Percentiles rank a stretch among this genome's conserved stretches.
phyloP scores from a whole-genome alignment of 2,329 filamentous ascomycete genomes.

The Talaromyces rugulosus region DNA sequence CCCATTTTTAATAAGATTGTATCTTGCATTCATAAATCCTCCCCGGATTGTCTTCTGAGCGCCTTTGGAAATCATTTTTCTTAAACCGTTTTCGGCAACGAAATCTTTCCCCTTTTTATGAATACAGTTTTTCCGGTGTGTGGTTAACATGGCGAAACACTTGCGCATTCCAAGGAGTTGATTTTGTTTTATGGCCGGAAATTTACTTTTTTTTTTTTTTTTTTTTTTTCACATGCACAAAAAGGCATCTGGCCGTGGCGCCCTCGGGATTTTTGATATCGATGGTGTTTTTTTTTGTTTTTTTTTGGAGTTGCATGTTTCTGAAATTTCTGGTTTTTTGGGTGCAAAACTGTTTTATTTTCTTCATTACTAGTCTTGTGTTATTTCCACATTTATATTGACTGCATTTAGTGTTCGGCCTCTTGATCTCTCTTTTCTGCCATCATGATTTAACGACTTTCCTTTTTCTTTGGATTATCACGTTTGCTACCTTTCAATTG shows the following conservation, averaged over 20 bases:
- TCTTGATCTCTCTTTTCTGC: not conserved
- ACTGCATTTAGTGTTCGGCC: not conserved
- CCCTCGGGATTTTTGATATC: not conserved
- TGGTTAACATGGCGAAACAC: not conserved
- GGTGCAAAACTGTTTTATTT: not conserved
- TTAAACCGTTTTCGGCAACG: not conserved
- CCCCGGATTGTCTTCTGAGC: not conserved
- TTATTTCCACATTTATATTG: not conserved
- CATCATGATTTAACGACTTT: not conserved
- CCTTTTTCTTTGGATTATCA: not conserved
- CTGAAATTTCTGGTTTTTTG: no score
- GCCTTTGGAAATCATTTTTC: not conserved
- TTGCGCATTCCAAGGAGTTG: not conserved
- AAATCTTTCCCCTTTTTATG: not conserved
- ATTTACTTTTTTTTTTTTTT: not conserved
- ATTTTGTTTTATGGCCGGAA: not conserved
- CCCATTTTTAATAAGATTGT: slow-evolving; percentile 2
- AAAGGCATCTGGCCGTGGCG: not conserved
- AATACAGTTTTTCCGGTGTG: not conserved
- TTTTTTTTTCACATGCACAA: not conserved
- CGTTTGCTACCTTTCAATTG: not conserved
- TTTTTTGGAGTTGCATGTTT: not conserved
- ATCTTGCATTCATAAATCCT: slow-evolving; percentile 1
- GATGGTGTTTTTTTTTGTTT: not conserved
- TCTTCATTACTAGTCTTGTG: not conserved